Percentiles rank a stretch among this genome's conserved stretches.
Evolutionary conservation across 306 rosid genomes (phyloP).

Genomic region (Castanea sativa): DNA sequence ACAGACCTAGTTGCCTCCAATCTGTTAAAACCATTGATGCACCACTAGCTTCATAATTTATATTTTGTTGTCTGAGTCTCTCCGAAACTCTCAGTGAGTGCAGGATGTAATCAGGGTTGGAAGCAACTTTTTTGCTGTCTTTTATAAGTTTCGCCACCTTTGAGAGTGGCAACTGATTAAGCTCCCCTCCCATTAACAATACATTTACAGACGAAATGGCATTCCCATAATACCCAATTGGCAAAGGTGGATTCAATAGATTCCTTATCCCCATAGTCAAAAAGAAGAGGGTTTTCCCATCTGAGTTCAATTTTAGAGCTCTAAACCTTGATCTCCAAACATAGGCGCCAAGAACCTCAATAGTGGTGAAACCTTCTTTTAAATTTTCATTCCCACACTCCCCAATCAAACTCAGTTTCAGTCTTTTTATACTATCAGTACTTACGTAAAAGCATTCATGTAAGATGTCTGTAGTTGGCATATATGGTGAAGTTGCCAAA

Average conservation of each 20-base stretch:
- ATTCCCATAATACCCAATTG: slow-evolving; percentile 60
- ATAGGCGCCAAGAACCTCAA: slow-evolving; percentile 52
- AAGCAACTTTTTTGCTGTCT: slow-evolving; percentile 32
- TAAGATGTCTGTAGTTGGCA: slow-evolving; percentile 34
- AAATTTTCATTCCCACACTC: background rate
- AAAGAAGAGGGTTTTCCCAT: slow-evolving; percentile 37
- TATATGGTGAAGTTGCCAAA: slow-evolving; percentile 43
- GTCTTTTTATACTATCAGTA: slow-evolving; percentile 29
- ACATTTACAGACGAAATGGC: slow-evolving; percentile 35
- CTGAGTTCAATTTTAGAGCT: slow-evolving; percentile 36
- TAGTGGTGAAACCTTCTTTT: slow-evolving; percentile 37
- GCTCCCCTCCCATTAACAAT: slow-evolving; percentile 42
- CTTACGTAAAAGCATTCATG: slow-evolving; percentile 33
- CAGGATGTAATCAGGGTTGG: slow-evolving; percentile 24
- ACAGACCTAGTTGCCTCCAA: slow-evolving; percentile 55
- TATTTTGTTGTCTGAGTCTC: slow-evolving; percentile 14
- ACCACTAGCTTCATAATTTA: slow-evolving; percentile 29
- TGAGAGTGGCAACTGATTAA: slow-evolving; percentile 35
- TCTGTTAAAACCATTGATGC: slow-evolving; percentile 44
- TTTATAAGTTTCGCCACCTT: slow-evolving; percentile 47
- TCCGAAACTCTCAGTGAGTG: slow-evolving; percentile 28
- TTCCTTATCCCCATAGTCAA: slow-evolving; percentile 47
- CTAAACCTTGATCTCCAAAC: slow-evolving; percentile 53
- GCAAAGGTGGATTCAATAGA: slow-evolving; percentile 42
- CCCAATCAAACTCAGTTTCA: slow-evolving; percentile 35